Percentiles rank a stretch among this genome's conserved stretches.
These are phyloP conservation scores for Termitomyces sp. DNA, from an alignment of 768 basidiomycete species.

Conservation along the genomic window DNA sequence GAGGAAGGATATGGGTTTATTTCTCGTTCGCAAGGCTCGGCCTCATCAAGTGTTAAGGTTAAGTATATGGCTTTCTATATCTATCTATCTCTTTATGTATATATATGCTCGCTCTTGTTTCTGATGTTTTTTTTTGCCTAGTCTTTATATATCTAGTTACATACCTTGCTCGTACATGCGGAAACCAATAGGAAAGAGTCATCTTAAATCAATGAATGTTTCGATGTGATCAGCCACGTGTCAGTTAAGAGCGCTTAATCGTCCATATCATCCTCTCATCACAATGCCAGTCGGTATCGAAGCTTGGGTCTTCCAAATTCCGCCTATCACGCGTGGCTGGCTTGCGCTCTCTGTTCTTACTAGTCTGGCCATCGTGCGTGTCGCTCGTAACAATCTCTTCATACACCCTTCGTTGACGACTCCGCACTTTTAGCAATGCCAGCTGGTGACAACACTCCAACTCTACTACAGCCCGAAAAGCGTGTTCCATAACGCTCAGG, in stretches of 20 bases:
- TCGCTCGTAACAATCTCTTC: neutral
- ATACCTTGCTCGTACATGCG: neutral
- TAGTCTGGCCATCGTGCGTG: constrained; percentile 82
- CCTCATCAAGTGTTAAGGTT: neutral
- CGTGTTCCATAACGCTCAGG: constrained; percentile 79
- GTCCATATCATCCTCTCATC: neutral
- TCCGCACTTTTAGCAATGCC: constrained; percentile 68
- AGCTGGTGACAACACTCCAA: constrained; percentile 84
- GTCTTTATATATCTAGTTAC: neutral
- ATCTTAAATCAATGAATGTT: too few relatives aligned
- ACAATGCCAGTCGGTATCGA: constrained; percentile 80
- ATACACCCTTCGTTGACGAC: neutral
- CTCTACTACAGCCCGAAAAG: constrained; percentile 90
- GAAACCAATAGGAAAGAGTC: too few relatives aligned
- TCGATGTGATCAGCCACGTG: constrained; percentile 6
- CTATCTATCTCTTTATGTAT: neutral
- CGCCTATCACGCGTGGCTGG: constrained; percentile 88
- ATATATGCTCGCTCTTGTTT: neutral
- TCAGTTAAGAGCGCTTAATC: constrained; percentile 2
- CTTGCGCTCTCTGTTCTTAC: constrained; percentile 71
- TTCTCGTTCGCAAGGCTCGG: neutral
- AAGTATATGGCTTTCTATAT: too few relatives aligned
- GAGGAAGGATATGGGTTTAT: neutral
- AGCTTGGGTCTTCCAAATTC: constrained; percentile 88
- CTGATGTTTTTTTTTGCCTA: neutral